Conservation (phyloP, 2,329 filamentous ascomycete genomes). For the Ophiostoma quercus region DNA sequence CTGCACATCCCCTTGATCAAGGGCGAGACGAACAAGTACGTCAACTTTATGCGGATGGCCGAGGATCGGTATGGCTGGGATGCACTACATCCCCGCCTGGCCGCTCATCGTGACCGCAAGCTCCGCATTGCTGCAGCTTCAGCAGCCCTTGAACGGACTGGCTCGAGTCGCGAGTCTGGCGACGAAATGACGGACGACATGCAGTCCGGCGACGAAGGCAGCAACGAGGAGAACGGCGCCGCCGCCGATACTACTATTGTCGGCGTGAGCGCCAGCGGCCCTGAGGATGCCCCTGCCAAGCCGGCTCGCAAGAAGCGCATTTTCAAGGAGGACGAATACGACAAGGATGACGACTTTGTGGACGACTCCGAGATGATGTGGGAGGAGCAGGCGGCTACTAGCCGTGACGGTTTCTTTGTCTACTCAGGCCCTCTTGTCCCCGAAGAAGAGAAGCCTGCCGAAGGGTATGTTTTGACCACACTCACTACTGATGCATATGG, state of each 20-base stretch:
- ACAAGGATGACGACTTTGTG: conserved; percentile 76
- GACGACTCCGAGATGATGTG: conserved; percentile 93
- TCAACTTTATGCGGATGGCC: conserved; percentile 92
- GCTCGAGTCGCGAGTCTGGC: conserved; percentile 61
- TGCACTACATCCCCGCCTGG: conserved; percentile 83
- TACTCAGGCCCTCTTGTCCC: conserved; percentile 89
- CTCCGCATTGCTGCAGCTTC: conserved; percentile 82
- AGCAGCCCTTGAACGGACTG: conserved; percentile 74
- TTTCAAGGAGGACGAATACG: conserved; percentile 76
- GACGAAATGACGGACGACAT: conserved; percentile 82
- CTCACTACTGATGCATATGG: conserved; percentile 12
- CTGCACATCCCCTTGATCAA: conserved; percentile 70
- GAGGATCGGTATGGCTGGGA: conserved; percentile 94
- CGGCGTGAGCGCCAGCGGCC: conserved; percentile 44
- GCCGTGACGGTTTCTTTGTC: conserved; percentile 95
- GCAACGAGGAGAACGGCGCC: conserved; percentile 78
- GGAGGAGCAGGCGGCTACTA: conserved; percentile 92
- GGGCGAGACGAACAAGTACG: conserved; percentile 78
- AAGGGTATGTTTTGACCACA: conserved; percentile 42
- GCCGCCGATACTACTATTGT: conserved; percentile 43
- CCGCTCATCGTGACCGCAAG: conserved; percentile 80
- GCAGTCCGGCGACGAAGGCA: conserved; percentile 65
- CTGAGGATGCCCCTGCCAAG: conserved; percentile 56
- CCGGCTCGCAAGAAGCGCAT: conserved; percentile 72
- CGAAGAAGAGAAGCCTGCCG: conserved; percentile 69